Evolutionary conservation across 176 grass and related monocot genomes (phyloP).

Genomic region (Thinopyrum elongatum): DNA sequence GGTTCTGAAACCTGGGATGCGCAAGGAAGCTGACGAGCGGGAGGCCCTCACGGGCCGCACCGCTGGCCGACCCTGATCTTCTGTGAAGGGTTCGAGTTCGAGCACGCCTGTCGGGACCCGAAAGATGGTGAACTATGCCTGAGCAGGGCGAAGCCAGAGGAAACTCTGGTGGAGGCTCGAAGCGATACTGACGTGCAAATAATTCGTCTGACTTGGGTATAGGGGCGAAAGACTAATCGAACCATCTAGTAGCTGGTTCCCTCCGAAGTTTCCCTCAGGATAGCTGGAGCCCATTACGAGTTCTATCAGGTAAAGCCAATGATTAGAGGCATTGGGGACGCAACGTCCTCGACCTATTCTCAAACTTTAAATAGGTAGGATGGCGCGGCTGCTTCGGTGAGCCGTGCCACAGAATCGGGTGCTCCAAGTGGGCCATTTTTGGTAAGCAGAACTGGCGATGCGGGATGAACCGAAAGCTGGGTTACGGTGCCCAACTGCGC

Average conservation of each 20-base stretch:
- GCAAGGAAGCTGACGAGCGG: constrained; percentile 21
- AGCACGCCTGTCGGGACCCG: constrained; percentile 52
- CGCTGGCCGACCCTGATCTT: constrained; percentile 64
- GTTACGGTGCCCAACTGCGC: constrained; percentile 35
- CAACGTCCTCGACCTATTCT: constrained; percentile 81
- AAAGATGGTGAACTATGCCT: constrained; percentile 76
- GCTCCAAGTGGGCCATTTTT: constrained; percentile 59
- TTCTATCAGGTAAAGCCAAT: constrained; percentile 87
- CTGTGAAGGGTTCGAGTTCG: constrained; percentile 68
- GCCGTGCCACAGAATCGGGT: neutral
- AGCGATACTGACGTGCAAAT: constrained; percentile 58
- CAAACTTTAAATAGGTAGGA: constrained; percentile 95
- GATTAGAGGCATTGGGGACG: constrained; percentile 85
- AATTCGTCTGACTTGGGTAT: constrained; percentile 68
- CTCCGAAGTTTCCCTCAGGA: constrained; percentile 61
- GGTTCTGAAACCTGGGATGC: constrained; percentile 11
- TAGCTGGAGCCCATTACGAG: constrained; percentile 52
- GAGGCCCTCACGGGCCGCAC: constrained; percentile 18
- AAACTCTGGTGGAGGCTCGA: constrained; percentile 78
- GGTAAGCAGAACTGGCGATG: constrained; percentile 56
- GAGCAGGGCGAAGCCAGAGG: constrained; percentile 63
- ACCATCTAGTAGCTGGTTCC: constrained; percentile 77
- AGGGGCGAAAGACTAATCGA: constrained; percentile 76
- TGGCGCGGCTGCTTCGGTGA: constrained; percentile 40
- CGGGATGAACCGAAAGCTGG: constrained; percentile 34